Evolutionary conservation across 768 basidiomycete species (phyloP).

Genomic region (Trametes elegans): DNA sequence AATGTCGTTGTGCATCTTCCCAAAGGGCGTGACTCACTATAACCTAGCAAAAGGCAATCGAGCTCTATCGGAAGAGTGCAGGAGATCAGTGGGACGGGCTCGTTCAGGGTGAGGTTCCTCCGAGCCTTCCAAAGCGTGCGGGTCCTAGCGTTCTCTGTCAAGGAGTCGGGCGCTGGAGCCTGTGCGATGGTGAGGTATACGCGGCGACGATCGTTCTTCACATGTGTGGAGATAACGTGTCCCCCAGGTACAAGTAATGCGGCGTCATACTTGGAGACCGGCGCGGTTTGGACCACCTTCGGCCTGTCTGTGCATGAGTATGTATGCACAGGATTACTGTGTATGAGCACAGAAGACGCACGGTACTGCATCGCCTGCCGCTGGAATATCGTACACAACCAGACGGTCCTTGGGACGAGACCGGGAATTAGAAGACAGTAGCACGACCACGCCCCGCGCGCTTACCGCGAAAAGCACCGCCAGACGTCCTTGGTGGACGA

Average conservation of each 20-base stretch:
- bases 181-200: conserved; percentile 11
- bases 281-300: conserved; percentile 6
- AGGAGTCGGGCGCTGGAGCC: neutral
- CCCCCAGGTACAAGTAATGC: conserved; percentile 10
- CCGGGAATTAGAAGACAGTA: neutral
- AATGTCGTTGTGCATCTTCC: too few species aligned
- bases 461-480: conserved; percentile 22
- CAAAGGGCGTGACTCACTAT: conserved; percentile 19
- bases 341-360: neutral
- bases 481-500: conserved; percentile 19
- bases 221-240: conserved; percentile 22
- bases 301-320: conserved; percentile 8
- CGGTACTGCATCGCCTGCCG: conserved; percentile 2
- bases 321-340: neutral
- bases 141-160: neutral
- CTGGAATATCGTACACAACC: conserved; percentile 9
- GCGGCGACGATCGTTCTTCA: conserved; percentile 22
- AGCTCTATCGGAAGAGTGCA: conserved; percentile 49
- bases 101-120: conserved; percentile 1
- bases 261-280: conserved; percentile 7
- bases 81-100: conserved; percentile 16
- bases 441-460: too few species aligned
- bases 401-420: conserved; percentile 21
- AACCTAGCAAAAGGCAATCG: conserved; percentile 57
- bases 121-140: conserved; percentile 28